Conservation (phyloP, 441 rosid genomes). For the Corymbia calophylla region DNA sequence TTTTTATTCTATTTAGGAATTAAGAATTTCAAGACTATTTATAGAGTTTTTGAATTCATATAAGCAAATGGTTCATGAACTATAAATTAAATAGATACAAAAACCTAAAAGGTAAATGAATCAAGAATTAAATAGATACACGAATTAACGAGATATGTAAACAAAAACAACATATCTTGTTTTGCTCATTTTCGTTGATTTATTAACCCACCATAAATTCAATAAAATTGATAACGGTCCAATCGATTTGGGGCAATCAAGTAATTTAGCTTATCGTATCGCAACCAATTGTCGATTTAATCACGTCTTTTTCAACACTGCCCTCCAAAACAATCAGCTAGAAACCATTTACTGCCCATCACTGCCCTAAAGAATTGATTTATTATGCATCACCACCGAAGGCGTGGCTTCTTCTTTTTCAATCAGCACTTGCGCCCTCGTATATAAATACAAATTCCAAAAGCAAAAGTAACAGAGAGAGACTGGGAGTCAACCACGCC, state of each 20-base stretch:
- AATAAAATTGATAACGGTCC: accelerated
- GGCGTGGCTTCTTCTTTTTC: not conserved
- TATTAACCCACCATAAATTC: no score
- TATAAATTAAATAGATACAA: no score
- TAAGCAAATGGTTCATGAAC: no score
- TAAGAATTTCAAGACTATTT: no score
- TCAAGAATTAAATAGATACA: no score
- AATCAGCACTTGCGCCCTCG: not conserved
- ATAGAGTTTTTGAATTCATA: no score
- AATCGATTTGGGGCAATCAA: accelerated
- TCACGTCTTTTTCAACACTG: not conserved
- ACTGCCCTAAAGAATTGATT: not conserved
- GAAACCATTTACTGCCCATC: not conserved
- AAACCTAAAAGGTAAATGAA: no score
- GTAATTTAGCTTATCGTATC: not conserved
- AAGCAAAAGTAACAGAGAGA: not conserved
- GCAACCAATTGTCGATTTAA: not conserved
- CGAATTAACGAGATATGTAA: no score
- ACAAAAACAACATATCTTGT: no score
- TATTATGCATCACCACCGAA: not conserved
- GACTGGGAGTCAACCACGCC: not conserved
- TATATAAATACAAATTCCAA: not conserved
- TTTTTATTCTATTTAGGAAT: no score
- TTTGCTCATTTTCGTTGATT: no score
- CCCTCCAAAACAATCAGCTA: not conserved